Base-by-base conservation (phyloP, 345 rosid genomes). In the Eutrema japonicum region DNA sequence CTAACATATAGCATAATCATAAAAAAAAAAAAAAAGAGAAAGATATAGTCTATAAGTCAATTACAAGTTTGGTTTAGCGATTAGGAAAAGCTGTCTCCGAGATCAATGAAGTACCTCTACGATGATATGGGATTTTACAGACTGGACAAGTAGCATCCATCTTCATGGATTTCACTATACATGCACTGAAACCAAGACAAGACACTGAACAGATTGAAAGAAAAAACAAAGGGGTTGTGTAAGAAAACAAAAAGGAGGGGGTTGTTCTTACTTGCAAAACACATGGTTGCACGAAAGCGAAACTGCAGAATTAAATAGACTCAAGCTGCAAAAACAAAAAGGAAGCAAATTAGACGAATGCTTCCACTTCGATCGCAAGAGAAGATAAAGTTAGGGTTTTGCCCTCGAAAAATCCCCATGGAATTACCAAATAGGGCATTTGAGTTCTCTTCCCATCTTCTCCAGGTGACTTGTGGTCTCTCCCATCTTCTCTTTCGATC, bases 391-490 rank as follows among this genome's bases (percentile, higher is more conserved):
- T 46, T 50, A 66, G 66, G 66, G 59, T 37, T 73, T 37, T 11
- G 22, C 16, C 4, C 41, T 14, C 42, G 0, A 46, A 30, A 16
- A 36, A 65, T n/a, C 27, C 2, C 42, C 6, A 56, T 4, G 47
- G 9, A 10, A 60, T 3, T 85, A 94, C 99, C 97, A 89, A 74
- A 91, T 88, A 2, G 99, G 97, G 79, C 97, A 95, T 75, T 92
- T 88, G 82, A 92, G 90, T 78, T 91, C 99, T 72, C 91, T 79
- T 75, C 97, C 96, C 99, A 95, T 86, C 79, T 69, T 92, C 87
- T 92, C 96, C 40, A 95, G 82, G 55, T 89, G 87, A 62, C 54
- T 78, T 45, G 74, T 18, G 18, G 0, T 78, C 65, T 88, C 96
- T 60, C 70, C 92, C 99, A 95, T 92, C 43, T 54, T 65, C 59